Percentiles rank a stretch among this genome's conserved stretches.
phyloP scores from a whole-genome alignment of 2,329 filamentous ascomycete genomes.

The Cadophora malorum region DNA sequence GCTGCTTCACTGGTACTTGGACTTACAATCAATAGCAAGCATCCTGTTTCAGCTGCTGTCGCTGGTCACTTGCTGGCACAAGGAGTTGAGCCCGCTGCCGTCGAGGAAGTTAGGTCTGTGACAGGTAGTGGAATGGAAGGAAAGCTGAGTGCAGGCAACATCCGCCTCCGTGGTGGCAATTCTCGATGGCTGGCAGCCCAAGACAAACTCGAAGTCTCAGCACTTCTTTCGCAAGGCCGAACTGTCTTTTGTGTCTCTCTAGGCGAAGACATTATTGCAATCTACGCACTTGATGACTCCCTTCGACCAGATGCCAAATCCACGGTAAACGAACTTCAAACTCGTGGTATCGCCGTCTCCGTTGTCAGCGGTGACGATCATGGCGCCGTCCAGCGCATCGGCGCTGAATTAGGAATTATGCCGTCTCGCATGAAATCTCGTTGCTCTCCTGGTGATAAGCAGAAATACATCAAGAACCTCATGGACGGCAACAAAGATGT shows the following conservation, averaged over 20 bases:
- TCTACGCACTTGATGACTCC: conserved; percentile 55
- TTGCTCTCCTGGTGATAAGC: conserved; percentile 48
- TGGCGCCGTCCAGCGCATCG: conserved; percentile 52
- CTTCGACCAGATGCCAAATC: conserved; percentile 52
- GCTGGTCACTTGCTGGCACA: conserved; percentile 44
- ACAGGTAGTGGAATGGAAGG: conserved; percentile 53
- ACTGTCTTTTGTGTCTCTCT: conserved; percentile 58
- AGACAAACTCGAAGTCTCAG: conserved; percentile 44
- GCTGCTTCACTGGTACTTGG: conserved; percentile 39
- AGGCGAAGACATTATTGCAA: conserved; percentile 46
- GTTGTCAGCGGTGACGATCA: conserved; percentile 61
- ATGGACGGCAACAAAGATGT: conserved; percentile 14
- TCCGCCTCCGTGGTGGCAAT: conserved; percentile 55
- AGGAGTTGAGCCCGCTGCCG: conserved; percentile 30
- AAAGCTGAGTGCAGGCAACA: conserved; percentile 30
- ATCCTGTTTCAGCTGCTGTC: conserved; percentile 45
- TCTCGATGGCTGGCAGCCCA: conserved; percentile 54
- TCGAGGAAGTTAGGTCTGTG: conserved; percentile 48
- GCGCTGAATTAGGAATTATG: conserved; percentile 50
- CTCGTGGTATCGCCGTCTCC: conserved; percentile 52
- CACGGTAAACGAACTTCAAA: conserved; percentile 48
- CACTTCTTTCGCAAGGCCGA: conserved; percentile 46
- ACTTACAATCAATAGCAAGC: conserved; percentile 43
- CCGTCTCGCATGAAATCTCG: conserved; percentile 40
- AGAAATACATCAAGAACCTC: conserved; percentile 33